Evolutionary conservation across 768 basidiomycete species (phyloP).

Genomic region (Collybia sordida): DNA sequence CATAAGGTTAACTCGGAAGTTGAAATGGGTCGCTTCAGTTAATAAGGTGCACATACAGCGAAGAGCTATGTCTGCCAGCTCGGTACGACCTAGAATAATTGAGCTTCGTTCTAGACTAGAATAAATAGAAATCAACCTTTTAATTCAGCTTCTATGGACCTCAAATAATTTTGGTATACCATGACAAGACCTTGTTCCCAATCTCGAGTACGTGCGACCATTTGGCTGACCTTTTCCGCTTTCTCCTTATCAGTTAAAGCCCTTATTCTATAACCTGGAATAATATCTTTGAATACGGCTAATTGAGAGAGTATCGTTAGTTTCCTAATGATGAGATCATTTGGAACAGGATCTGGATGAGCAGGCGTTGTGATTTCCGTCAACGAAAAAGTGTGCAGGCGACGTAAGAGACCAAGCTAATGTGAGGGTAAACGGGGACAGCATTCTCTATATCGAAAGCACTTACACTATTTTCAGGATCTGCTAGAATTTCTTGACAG

Average conservation of each 20-base stretch:
- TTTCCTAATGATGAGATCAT: conserved; percentile 83
- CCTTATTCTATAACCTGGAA: conserved; percentile 96
- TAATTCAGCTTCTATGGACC: conserved; percentile 79
- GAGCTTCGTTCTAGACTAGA: conserved; percentile 4
- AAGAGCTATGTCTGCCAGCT: conserved; percentile 67
- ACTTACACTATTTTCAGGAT: conserved; percentile 93
- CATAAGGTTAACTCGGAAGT: conserved; percentile 93
- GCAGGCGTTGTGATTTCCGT: conserved; percentile 68
- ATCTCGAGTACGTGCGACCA: conserved; percentile 86
- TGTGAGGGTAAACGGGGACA: conserved; percentile 4
- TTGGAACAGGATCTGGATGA: conserved; percentile 67
- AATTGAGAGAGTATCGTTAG: conserved; percentile 88
- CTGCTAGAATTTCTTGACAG: conserved; percentile 91
- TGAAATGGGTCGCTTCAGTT: conserved; percentile 89
- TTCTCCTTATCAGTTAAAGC: conserved; percentile 88
- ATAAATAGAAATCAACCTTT: conserved; percentile 57
- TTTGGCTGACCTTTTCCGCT: conserved; percentile 90
- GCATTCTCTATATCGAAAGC: background rate
- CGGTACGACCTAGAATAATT: conserved; percentile 52
- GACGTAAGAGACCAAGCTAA: conserved; percentile 85
- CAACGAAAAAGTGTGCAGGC: conserved; percentile 87
- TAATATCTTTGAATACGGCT: conserved; percentile 93
- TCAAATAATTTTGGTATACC: conserved; percentile 88
- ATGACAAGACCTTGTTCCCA: conserved; percentile 93
- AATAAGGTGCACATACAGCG: conserved; percentile 88